Conservation (phyloP, 768 basidiomycete genomes). For the Suillus weaverae region DNA sequence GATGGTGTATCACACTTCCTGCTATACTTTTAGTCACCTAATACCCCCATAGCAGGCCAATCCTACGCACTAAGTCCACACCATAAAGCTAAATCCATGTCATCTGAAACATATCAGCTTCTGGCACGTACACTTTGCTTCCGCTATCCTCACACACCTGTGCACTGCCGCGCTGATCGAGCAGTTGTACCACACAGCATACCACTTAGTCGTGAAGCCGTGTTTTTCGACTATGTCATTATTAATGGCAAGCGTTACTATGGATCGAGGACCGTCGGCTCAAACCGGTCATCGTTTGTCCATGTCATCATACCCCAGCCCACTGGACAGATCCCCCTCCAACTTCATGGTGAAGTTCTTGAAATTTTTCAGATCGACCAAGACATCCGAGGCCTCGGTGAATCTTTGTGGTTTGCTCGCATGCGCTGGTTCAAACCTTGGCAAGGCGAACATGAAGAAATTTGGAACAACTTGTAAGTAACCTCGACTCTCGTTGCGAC, state of each 20-base stretch:
- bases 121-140: not conserved
- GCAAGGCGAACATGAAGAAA: not conserved
- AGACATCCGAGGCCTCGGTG: not conserved
- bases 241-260: slow-evolving; percentile 1
- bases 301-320: not conserved
- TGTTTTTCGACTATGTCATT: not conserved
- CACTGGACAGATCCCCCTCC: no score
- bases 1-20: not conserved
- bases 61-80: not conserved
- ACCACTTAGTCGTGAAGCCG: no score
- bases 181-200: no score
- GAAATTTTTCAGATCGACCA: slow-evolving; percentile 8
- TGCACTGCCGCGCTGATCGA: not conserved
- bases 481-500: no score
- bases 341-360: slow-evolving; percentile 5
- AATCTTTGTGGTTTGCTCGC: slow-evolving; percentile 2
- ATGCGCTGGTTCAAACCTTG: slow-evolving; percentile 8
- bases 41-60: not conserved
- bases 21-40: no score
- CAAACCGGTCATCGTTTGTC: slow-evolving; percentile 1
- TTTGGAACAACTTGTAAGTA: slow-evolving; percentile 9
- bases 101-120: not conserved
- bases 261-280: not conserved
- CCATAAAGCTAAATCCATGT: not conserved
- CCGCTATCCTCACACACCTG: not conserved